These are phyloP conservation scores for Pyrenochaeta sp. DNA, from an alignment of 2,329 filamentous ascomycete species.

Conservation along the genomic window DNA sequence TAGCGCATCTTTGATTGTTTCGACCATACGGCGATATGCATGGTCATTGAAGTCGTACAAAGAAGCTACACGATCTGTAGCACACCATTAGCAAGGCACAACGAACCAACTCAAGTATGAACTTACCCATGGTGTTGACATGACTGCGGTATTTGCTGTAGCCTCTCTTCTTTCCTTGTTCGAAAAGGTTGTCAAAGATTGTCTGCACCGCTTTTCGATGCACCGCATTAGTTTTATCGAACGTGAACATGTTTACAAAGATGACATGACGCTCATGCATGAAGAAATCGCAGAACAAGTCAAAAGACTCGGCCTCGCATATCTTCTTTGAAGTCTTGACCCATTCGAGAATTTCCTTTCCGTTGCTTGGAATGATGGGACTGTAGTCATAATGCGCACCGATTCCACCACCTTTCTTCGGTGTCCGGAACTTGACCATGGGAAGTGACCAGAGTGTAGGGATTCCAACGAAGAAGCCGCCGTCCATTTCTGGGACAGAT, in stretches of 20 bases:
- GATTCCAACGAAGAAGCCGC: constrained; percentile 42
- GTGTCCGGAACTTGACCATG: constrained; percentile 43
- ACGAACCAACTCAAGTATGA: not conserved
- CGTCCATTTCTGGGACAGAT: constrained; percentile 36
- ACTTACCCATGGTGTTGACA: constrained; percentile 41
- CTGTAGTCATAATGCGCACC: constrained; percentile 43
- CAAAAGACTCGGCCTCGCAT: constrained; percentile 54
- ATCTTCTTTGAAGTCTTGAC: constrained; percentile 51
- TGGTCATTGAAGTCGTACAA: constrained; percentile 44
- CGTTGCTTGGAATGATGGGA: constrained; percentile 42
- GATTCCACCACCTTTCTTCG: constrained; percentile 35
- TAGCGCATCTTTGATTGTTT: constrained; percentile 42
- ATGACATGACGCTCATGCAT: constrained; percentile 58
- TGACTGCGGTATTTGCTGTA: constrained; percentile 43
- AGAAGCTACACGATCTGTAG: constrained; percentile 36
- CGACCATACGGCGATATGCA: constrained; percentile 40
- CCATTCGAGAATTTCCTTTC: constrained; percentile 53
- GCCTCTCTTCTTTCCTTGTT: constrained; percentile 36
- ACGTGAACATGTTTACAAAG: constrained; percentile 58
- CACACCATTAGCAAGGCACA: constrained; percentile 5
- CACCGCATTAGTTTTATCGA: constrained; percentile 53
- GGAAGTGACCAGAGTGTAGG: constrained; percentile 41
- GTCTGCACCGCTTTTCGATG: constrained; percentile 47
- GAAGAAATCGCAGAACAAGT: constrained; percentile 58
- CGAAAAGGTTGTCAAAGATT: constrained; percentile 38